phyloP scores from a whole-genome alignment of 257 asterid genomes.

The Solanum piurae region DNA sequence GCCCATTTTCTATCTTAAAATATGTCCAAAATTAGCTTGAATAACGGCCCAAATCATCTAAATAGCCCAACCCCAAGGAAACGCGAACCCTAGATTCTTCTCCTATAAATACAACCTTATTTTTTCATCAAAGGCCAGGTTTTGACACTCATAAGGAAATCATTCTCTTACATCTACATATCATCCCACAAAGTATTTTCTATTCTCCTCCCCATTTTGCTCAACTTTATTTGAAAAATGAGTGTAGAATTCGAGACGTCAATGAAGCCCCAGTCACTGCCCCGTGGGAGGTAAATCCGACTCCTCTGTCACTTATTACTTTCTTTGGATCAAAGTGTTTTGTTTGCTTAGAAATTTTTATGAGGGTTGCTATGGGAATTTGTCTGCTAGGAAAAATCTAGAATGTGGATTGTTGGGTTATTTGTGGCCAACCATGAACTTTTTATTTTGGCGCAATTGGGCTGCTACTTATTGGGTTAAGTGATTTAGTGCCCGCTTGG shows the following conservation, averaged over 20 bases:
- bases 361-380: not conserved
- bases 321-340: not conserved
- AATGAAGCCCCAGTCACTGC: not conserved
- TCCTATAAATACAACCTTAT: not conserved
- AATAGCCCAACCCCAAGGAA: not conserved
- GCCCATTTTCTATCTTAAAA: not conserved
- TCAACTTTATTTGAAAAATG: not conserved
- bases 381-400: not conserved
- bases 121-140: not conserved
- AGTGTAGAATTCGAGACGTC: not conserved
- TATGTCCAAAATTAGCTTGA: not conserved
- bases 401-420: not conserved
- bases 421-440: not conserved
- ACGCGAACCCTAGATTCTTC: not conserved
- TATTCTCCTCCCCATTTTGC: not conserved
- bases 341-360: not conserved
- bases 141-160: not conserved
- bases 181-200: not conserved
- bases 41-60: not conserved
- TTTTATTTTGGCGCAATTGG: not conserved
- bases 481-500: not conserved
- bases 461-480: not conserved
- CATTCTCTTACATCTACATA: not conserved
- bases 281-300: not conserved
- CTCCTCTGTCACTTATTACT: not conserved